Evolutionary conservation across 305 asterid genomes (phyloP), one percentile per base, ranked within the genome.

Genomic region (Fraxinus xanthoxyloides): DNA sequence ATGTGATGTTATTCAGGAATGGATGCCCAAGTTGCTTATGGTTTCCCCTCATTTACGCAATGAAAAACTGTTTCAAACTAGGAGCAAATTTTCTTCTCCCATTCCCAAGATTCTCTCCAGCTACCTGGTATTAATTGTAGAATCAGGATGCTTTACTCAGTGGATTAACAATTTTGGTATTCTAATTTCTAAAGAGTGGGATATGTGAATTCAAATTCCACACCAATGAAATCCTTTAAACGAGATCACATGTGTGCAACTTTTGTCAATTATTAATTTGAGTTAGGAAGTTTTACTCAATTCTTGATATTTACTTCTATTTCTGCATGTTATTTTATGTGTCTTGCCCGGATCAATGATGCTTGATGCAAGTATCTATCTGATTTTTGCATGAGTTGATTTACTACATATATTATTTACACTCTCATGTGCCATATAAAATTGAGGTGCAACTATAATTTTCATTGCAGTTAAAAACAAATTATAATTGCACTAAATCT

Each of bases 11-110:
- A 63, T 86, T 74, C 86, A 95, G 99, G 99, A 76, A 95, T 95
- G 99, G 99, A 95, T 87, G 99, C 99, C 69, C 97, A 93, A 88
- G 99, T 95, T 35, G 98, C 99, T 77, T 94, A 95, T 83, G 97
- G 98, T 84, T 95, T 95, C 90, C 99, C 94, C 94, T 87, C 92
- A 91, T 87, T 87, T 95, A 82, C 98, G 98, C 40, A 94, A 95
- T 82, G 96, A 93, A 90, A 95, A 86, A 84, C 99, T 83, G 83
- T 95, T 35, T 82, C 99, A 61, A 95, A 94, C 90, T 92, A 95
- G 98, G 98, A 94, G 85, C 88, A 4, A 21, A 70, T 28, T 67
- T 84, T 76, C 72, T 82, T 40, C 77, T 77, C 86, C 19, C n/a
- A n/a, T n/a, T n/a, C n/a, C n/a, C n/a, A n/a, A n/a, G n/a, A n/a